Evolutionary conservation across 1,139 yeast species (phyloP), one percentile per base, ranked within the genome.

Genomic region (Scheffersomyces segobiensis): DNA sequence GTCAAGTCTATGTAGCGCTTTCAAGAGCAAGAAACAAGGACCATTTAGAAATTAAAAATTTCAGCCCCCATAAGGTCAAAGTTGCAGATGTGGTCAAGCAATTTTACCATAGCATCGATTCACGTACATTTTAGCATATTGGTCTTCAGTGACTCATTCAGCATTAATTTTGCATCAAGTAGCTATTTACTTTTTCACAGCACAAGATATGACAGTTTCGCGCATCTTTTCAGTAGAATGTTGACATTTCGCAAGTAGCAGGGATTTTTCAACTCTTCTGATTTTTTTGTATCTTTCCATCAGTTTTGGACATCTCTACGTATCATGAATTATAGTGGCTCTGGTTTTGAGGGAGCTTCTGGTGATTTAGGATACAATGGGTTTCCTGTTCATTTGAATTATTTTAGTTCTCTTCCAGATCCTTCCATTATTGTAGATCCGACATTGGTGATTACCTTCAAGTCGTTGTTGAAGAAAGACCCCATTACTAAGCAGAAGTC

Each of bases 1-100:
- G 99, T 0, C 99, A 95, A 71, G 97, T 97, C 0, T 95, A 95
- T 71, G 98, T 93, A 21, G 98, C 99, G 0, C 78, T 93, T 48
- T 91, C 97, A 49, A 83, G 99, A 74, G 97, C 98, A 2, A 91
- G 89, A 0, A 83, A 88, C 51, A 86, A 86, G 61, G 92, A 89
- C 8, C 81, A 85, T 39, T 77, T 93, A 19, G 96, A 93, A 70
- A 87, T 93, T 48, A 71, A 83, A 53, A 91, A 92, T 62, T 93
- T 93, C 70, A 79, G 83, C 56, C 86, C 87, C 8, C 71, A 74
- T 8, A 86, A 83, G 62, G 90, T 93, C 56, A 76, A 78, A 55
- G 92, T 91, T 0, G 85, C 92, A 56, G 80, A 78, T 1, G 84
- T 81, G 55, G 98, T 93, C 5, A 83, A 81, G 55, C 74, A 79